These are phyloP conservation scores for Talaromyces adpressus DNA, from an alignment of 495 filamentous ascomycete genomes.

Conservation along the genomic window DNA sequence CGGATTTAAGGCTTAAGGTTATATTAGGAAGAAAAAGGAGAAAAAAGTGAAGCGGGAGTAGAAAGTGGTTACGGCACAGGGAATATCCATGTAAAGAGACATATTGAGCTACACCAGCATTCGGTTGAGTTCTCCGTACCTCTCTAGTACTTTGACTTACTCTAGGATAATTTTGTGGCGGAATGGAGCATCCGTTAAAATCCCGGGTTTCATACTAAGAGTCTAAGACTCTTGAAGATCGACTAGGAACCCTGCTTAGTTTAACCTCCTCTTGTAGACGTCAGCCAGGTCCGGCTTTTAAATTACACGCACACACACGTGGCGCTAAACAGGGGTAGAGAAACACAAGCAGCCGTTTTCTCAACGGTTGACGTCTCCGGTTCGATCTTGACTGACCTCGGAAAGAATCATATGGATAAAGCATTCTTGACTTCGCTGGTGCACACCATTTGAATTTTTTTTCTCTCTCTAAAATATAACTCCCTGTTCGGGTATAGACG, in stretches of 20 bases:
- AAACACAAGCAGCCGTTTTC: not conserved
- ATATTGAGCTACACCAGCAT: not conserved
- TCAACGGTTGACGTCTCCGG: not conserved
- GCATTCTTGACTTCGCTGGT: not conserved
- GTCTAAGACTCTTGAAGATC: not conserved
- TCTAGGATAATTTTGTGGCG: not conserved
- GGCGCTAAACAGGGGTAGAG: slow-evolving; percentile 1
- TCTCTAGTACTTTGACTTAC: not conserved
- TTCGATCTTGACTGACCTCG: not conserved
- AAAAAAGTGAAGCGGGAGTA: not conserved
- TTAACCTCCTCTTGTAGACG: not conserved
- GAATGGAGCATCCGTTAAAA: not conserved
- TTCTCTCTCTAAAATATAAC: not conserved
- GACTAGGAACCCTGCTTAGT: not conserved
- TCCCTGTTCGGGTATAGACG: not conserved
- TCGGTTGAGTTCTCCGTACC: not conserved
- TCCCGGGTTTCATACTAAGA: not conserved
- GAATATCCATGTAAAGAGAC: not conserved
- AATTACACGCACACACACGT: not conserved
- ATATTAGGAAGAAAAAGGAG: not conserved
- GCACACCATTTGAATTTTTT: not conserved
- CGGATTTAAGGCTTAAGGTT: not conserved
- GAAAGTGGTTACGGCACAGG: not conserved
- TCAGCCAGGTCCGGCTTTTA: not conserved
- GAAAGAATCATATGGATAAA: not conserved